Evolutionary conservation across 306 rosid species (phyloP).

Genomic region (Sicyos edulis): DNA sequence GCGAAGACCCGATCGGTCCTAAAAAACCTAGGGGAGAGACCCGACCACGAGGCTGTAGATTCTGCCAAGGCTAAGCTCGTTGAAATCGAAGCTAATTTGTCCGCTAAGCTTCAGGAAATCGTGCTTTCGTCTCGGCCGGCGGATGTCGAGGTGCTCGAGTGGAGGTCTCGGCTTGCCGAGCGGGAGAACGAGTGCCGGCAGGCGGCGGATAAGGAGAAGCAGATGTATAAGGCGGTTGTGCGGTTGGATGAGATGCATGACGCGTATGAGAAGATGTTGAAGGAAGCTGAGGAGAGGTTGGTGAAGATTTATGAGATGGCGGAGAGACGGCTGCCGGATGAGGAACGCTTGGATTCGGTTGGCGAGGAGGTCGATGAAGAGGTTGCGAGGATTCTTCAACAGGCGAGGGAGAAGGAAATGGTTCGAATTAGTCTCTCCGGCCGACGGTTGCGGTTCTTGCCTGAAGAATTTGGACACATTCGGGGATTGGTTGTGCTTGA

Average conservation of each 20-base stretch:
- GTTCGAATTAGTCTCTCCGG: slow-evolving; percentile 56
- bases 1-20: slow-evolving; percentile 74
- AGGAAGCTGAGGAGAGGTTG: slow-evolving; percentile 67
- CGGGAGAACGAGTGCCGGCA: slow-evolving; percentile 44
- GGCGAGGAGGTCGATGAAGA: slow-evolving; percentile 46
- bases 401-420: slow-evolving; percentile 45
- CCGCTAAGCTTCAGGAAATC: slow-evolving; percentile 54
- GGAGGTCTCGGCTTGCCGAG: slow-evolving; percentile 50
- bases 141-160: slow-evolving; percentile 44
- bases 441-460: slow-evolving; percentile 42
- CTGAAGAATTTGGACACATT: slow-evolving; percentile 63
- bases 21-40: slow-evolving; percentile 56
- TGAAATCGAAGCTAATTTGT: slow-evolving; percentile 45
- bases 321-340: slow-evolving; percentile 24
- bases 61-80: slow-evolving; percentile 43
- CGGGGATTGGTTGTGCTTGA: slow-evolving; percentile 49
- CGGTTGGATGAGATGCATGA: slow-evolving; percentile 78
- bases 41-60: slow-evolving; percentile 83
- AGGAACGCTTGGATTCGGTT: not conserved
- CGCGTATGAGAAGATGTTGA: slow-evolving; percentile 66
- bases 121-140: slow-evolving; percentile 56
- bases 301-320: slow-evolving; percentile 61
- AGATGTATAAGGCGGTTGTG: slow-evolving; percentile 37
- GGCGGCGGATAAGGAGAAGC: slow-evolving; percentile 51
- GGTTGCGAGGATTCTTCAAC: slow-evolving; percentile 57